Percentiles rank a stretch among this genome's conserved stretches.
Evolutionary conservation across 2,329 filamentous ascomycete genomes (phyloP).

Genomic region (Colletotrichum godetiae): DNA sequence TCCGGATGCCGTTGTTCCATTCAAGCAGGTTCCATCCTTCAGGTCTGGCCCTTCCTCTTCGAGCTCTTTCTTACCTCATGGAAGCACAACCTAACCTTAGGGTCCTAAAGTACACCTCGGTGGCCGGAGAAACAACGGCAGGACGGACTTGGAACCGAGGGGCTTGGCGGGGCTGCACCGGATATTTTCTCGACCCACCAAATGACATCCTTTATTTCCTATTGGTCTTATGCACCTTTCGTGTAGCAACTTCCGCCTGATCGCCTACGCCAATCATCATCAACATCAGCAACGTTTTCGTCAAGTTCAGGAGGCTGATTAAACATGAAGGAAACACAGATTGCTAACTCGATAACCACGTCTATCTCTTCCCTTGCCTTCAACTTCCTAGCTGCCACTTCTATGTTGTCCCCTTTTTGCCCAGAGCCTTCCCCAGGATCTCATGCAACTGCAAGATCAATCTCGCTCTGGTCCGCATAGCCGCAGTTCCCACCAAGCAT

Average conservation of each 20-base stretch:
- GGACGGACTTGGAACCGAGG: neutral
- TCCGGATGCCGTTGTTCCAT: neutral
- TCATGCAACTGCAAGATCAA: slow-evolving; percentile 27
- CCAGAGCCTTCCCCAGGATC: slow-evolving; percentile 7
- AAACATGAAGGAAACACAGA: neutral
- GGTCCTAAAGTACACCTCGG: neutral
- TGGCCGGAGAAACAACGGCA: neutral
- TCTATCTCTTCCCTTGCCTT: neutral
- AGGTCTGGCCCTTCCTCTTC: no score
- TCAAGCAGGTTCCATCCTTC: no score
- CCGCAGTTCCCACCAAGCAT: slow-evolving; percentile 26
- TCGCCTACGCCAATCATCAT: slow-evolving; percentile 20
- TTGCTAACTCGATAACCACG: neutral
- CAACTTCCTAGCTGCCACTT: neutral
- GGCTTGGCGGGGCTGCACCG: neutral
- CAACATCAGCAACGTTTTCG: slow-evolving; percentile 14
- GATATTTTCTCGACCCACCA: neutral
- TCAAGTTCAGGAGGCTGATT: neutral
- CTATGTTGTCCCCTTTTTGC: neutral
- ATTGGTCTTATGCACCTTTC: slow-evolving; percentile 40
- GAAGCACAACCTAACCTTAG: no score
- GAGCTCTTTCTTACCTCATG: neutral
- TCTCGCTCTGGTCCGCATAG: slow-evolving; percentile 14
- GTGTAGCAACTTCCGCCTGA: slow-evolving; percentile 35
- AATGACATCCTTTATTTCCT: slow-evolving; percentile 10